Evolutionary conservation across 148 eudicot genomes (phyloP), one percentile per base, ranked within the genome.

Genomic region (Chenopodium suecicum): DNA sequence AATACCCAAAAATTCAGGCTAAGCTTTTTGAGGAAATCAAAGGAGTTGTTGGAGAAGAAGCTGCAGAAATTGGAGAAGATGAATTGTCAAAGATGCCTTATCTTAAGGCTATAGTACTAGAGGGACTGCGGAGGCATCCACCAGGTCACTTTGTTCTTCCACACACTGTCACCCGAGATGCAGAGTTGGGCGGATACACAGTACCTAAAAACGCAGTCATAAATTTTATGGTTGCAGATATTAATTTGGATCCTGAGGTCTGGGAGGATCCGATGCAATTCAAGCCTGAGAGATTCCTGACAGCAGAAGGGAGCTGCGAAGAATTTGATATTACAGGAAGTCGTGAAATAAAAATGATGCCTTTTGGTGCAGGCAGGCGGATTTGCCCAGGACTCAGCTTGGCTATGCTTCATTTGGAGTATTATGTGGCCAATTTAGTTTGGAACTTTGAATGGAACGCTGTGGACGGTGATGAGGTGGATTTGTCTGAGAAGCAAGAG

Each of bases 301-400:
- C 77, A 11, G 74, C 25, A 11, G 81, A 78, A 16, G 80, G 25
- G 50, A 74, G 11, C 20, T 48, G 20, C 13, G 84, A 60, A 37
- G 78, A 52, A 70, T 85, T 89, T 64, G 95, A 92, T 75, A 75
- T 90, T 64, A 91, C 88, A 1, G 87, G 97, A 70, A 89, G 87
- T 22, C 85, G 77, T n/a, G 97, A 89, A 86, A 89, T 93, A 9
- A 93, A 93, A 79, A 93, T 90, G 97, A 91, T 93, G 93, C 92
- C 97, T 22, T 88, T 89, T 71, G 96, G 96, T 31, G 94, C 83
- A 0, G 96, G 96, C 32, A 88, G 96, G 78, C 88, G 94, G 74
- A 86, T 92, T 3, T 92, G 96, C 76, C 96, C 94, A 2, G 94
- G 83, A 0, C 52, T 34, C 4, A 78, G 81, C 48, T 76, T 92